Base-by-base conservation (phyloP, 805 yeast genomes). In the Ogataea methylovora region DNA sequence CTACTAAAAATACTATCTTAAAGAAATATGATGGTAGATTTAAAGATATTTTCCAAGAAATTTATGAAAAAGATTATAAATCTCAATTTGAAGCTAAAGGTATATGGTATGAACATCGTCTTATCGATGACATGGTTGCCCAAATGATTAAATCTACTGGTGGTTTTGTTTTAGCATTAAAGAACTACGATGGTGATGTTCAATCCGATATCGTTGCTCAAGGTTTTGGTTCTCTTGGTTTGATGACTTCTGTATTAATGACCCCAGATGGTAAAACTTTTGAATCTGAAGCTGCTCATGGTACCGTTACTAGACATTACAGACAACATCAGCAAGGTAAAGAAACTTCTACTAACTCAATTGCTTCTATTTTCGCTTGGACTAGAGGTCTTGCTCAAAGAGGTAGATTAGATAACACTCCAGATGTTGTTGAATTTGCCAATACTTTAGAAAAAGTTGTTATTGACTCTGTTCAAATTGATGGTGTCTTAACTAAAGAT, bases 91-190 rank as follows among this genome's bases (percentile, higher is more conserved):
- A 79, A 49, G 58, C 61, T 11, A 63, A 64, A 23, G 82, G 80
- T 16, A 70, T 83, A 43, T 71, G 75, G 66, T 83, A 81, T 49
- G 88, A 83, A 57, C 92, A 83, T 58, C 73, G 92, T 59, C 68
- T 83, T 52, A 83, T 83, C 42, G 92, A 83, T 58, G 92, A 83
- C 55, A 83, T 83, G 87, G 92, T 83, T 40, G 90, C 90, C 4
- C 92, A 83, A 60, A 83, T 83, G 92, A 61, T 83, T 52, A 83
- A 83, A 58, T 82, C 90, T 18, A 77, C 78, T 50, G 92, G 92
- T 51, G 92, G 92, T 5, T 83, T 72, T 52, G 73, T 82, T 41
- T 71, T 83, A 67, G 90, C 90, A 32, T 66, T 83, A 67, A 83
- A 83, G 60, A 83, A 83, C 60, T 83, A 83, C 53, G 92, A 83